Base-by-base conservation (phyloP, 148 eudicot genomes). In the Polygonum maritimum region DNA sequence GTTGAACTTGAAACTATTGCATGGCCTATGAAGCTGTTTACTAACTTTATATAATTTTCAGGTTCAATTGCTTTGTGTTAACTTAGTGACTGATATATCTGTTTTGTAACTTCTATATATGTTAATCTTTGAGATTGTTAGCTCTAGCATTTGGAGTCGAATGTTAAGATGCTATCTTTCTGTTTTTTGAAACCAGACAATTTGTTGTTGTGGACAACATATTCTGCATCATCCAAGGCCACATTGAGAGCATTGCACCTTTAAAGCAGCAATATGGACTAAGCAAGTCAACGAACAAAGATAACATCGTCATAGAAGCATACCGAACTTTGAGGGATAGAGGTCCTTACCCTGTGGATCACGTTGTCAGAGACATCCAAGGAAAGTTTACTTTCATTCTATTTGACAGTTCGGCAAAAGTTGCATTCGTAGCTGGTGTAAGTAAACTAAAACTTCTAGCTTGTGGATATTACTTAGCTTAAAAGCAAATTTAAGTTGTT, bases 21-120 rank as follows among this genome's bases (percentile, higher is more conserved):
- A 18, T 71, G 40, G 47, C 55, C 8, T 21, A 79, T 78, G 76
- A 35, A 36, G 26, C 41, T 39, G 21, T 36, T 74, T 63, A 39
- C 71, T 67, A 5, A 10, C 8, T 33, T 38, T 58, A 39, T 75
- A 36, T 73, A 16, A 69, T 57, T 76, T 69, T 51, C 85, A 96
- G 99, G 99, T 96, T 82, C 99, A 96, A 81, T 83, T 96, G 63
- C 97, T 96, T 18, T 96, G 99, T 98, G 99, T 96, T 76, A 96
- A 96, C 84, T 87, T 96, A 86, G 99, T 96, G 65, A 96, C 99
- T 48, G 99, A 96, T 76, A n/a, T n/a, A n/a, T 51, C 2, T 4
- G 16, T 9, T 16, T 51, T 9, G 0, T 21, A n/a, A 36, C 41
- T 31, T 51, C 73, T 12, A 12, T 38, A n/a, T n/a, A n/a, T n/a